These are phyloP conservation scores for Neonectria neomacrospora DNA, from an alignment of 2,329 filamentous ascomycete genomes.

Conservation along the genomic window DNA sequence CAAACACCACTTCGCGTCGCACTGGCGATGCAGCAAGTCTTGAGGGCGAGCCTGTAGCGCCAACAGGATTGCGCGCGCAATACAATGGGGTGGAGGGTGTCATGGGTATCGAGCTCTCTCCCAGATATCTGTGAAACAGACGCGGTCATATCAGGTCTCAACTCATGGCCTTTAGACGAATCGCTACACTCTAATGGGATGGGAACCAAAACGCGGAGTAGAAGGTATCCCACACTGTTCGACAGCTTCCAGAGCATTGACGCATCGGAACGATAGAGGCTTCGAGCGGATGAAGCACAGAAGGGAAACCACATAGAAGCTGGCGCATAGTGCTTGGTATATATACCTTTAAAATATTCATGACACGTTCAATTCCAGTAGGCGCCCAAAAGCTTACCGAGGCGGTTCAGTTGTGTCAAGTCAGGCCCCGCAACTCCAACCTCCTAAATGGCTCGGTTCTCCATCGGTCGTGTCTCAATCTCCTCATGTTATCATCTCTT, in stretches of 20 bases:
- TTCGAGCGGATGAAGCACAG: not conserved
- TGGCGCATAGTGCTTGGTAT: too few relatives aligned
- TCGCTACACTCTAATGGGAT: not conserved
- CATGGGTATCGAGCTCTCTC: not conserved
- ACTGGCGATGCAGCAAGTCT: not conserved
- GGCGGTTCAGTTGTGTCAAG: not conserved
- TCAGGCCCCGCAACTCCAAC: not conserved
- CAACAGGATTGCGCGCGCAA: not conserved
- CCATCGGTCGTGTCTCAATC: not conserved
- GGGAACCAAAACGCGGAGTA: not conserved
- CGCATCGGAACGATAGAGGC: not conserved
- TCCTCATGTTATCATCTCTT: not conserved
- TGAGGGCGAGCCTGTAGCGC: not conserved
- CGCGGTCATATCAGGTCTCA: not conserved
- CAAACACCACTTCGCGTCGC: not conserved
- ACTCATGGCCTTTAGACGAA: not conserved
- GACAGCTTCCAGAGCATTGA: not conserved
- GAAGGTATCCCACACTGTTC: too few relatives aligned
- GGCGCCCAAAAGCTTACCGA: not conserved
- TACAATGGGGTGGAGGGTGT: not conserved
- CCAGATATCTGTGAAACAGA: not conserved
- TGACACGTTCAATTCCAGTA: not conserved
- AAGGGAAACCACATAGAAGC: not conserved
- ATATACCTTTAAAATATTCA: not conserved
- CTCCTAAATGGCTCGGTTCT: not conserved